Percentiles rank a stretch among this genome's conserved stretches.
Evolutionary conservation across 1,284 basidiomycete genomes (phyloP).

Genomic region (Polyporus tsugae): DNA sequence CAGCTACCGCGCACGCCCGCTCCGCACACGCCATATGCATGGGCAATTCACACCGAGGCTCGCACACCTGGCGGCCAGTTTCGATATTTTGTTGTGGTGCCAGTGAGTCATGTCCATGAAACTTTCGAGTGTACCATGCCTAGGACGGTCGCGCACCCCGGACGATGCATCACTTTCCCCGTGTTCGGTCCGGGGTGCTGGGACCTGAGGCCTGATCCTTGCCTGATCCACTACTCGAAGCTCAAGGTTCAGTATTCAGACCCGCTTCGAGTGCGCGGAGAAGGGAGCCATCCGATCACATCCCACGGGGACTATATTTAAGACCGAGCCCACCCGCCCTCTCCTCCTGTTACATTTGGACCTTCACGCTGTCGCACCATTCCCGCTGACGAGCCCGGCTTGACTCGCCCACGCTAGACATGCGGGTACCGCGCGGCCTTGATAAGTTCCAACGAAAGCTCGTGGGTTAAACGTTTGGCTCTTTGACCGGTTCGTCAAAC

Average conservation of each 20-base stretch:
- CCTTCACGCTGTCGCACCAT: not conserved
- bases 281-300: not conserved
- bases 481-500: not conserved
- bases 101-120: too few species aligned
- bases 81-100: too few species aligned
- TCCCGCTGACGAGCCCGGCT: not conserved
- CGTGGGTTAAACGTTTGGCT: slow-evolving; percentile 7
- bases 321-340: not conserved
- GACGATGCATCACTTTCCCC: not conserved
- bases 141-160: not conserved
- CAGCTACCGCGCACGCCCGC: too few species aligned
- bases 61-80: too few species aligned
- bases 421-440: not conserved
- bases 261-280: not conserved
- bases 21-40: too few species aligned
- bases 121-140: not conserved
- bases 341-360: not conserved
- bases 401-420: not conserved
- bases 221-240: not conserved
- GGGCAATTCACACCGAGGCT: too few species aligned
- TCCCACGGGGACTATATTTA: not conserved
- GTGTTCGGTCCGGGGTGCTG: not conserved
- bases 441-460: not conserved
- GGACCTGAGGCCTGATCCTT: not conserved
- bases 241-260: not conserved